These are phyloP conservation scores for Nakazawaea ishiwadae DNA, from an alignment of 805 yeast species.

Conservation along the genomic window DNA sequence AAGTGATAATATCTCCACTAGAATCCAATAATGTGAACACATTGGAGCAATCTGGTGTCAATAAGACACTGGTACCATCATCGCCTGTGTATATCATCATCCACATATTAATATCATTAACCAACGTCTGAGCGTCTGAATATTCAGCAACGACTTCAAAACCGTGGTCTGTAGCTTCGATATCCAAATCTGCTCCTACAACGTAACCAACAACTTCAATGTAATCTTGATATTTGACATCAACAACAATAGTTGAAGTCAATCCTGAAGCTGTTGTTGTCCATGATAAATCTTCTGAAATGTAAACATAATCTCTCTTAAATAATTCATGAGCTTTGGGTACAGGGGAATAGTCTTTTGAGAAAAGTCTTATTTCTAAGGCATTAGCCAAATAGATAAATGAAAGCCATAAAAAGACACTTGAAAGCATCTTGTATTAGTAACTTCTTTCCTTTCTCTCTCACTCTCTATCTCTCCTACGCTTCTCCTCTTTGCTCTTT, in stretches of 20 bases:
- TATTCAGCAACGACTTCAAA: slow-evolving; percentile 9
- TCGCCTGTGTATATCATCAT: slow-evolving; percentile 10
- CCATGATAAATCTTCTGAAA: slow-evolving; percentile 2
- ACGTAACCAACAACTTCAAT: slow-evolving; percentile 8
- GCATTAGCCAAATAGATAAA: not conserved
- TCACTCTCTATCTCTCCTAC: too few relatives aligned
- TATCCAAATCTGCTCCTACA: slow-evolving; percentile 1
- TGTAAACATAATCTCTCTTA: slow-evolving; percentile 7
- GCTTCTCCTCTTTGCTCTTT: too few relatives aligned
- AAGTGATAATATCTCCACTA: slow-evolving; percentile 6
- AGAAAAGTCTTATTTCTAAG: slow-evolving; percentile 8
- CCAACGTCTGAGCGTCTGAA: not conserved
- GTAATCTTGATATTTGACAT: slow-evolving; percentile 3
- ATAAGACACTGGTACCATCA: slow-evolving; percentile 2
- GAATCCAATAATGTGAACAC: slow-evolving; percentile 10
- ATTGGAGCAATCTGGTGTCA: slow-evolving; percentile 12
- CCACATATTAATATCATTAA: slow-evolving; percentile 9
- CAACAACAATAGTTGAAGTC: slow-evolving; percentile 8
- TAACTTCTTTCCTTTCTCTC: not conserved
- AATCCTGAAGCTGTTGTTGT: slow-evolving; percentile 8
- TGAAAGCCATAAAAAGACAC: not conserved
- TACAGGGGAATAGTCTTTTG: slow-evolving; percentile 3
- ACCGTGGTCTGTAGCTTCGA: slow-evolving; percentile 8
- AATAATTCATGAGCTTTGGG: not conserved
- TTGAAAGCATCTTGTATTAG: not conserved